Conservation (phyloP, 2,329 filamentous ascomycete genomes). For the Trichophyton schoenleinii region DNA sequence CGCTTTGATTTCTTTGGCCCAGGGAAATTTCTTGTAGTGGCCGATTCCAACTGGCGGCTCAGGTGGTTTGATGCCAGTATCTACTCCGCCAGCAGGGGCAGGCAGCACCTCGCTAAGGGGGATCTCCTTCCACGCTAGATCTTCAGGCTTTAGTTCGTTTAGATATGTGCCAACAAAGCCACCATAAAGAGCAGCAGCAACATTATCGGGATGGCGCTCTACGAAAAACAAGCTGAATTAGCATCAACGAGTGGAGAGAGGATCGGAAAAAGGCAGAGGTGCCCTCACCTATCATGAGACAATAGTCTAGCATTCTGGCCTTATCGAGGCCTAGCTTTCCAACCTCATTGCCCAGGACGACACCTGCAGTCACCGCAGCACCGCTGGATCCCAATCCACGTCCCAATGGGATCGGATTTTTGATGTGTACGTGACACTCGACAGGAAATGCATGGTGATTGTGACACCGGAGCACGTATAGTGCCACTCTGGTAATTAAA, state of each 20-base stretch:
- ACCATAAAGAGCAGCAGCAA: constrained; percentile 87
- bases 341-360: constrained; percentile 82
- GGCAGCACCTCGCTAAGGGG: constrained; percentile 88
- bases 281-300: constrained; percentile 73
- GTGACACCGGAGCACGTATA: constrained; percentile 91
- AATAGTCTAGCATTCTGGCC: constrained; percentile 84
- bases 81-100: constrained; percentile 74
- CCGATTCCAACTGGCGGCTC: constrained; percentile 86
- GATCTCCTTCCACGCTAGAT: constrained; percentile 82
- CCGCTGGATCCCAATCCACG: constrained; percentile 90
- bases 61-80: constrained; percentile 77
- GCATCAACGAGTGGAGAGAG: neutral
- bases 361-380: constrained; percentile 87
- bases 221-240: constrained; percentile 7
- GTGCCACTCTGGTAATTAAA: constrained; percentile 81
- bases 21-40: constrained; percentile 90
- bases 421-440: constrained; percentile 84
- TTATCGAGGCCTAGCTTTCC: constrained; percentile 65
- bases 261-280: neutral
- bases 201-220: constrained; percentile 81
- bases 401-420: constrained; percentile 88
- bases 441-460: constrained; percentile 69
- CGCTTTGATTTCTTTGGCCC: constrained; percentile 91
- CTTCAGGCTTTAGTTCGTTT: constrained; percentile 78
- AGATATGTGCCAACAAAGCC: constrained; percentile 96